A percentile compares a stretch with the other conserved stretches of the same genome.
Conservation (phyloP, 139 green algal species). For the Chlorella ohadii region DNA sequence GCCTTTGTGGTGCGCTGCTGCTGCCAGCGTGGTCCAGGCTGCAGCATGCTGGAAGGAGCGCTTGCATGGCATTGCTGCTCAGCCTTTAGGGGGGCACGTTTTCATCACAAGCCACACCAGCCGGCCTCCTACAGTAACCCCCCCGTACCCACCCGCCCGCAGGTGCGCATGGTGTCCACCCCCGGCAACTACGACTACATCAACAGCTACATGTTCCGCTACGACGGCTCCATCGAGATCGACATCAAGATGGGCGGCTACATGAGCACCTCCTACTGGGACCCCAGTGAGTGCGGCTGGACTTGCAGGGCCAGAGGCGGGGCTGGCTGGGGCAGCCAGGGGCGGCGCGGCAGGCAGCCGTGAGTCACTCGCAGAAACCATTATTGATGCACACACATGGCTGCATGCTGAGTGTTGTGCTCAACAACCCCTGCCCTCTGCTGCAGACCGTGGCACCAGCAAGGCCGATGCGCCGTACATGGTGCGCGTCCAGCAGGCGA, state of each 20-base stretch:
- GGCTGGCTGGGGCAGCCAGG: background rate
- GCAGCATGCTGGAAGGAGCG: too few species aligned
- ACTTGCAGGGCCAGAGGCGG: too few species aligned
- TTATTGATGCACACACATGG: too few species aligned
- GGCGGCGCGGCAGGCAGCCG: background rate
- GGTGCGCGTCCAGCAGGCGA: slow-evolving; percentile 37
- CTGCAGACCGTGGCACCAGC: background rate
- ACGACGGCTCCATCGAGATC: slow-evolving; percentile 42
- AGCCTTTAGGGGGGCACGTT: too few species aligned
- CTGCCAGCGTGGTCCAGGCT: background rate
- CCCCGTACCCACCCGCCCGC: too few species aligned
- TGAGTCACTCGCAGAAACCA: too few species aligned
- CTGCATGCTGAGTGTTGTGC: background rate
- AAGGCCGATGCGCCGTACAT: slow-evolving; percentile 25
- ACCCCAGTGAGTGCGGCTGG: slow-evolving; percentile 16
- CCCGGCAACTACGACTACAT: slow-evolving; percentile 51
- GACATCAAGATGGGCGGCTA: slow-evolving; percentile 48
- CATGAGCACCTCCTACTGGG: slow-evolving; percentile 39
- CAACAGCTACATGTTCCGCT: slow-evolving; percentile 33
- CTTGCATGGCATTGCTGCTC: too few species aligned
- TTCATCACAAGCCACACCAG: too few species aligned
- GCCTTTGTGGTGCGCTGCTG: slow-evolving; percentile 31
- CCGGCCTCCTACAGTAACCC: too few species aligned
- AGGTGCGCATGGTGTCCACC: slow-evolving; percentile 32
- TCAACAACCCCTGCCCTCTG: background rate